Percentiles rank a stretch among this genome's conserved stretches.
phyloP scores from a whole-genome alignment of 345 rosid species.

The Draba incana region DNA sequence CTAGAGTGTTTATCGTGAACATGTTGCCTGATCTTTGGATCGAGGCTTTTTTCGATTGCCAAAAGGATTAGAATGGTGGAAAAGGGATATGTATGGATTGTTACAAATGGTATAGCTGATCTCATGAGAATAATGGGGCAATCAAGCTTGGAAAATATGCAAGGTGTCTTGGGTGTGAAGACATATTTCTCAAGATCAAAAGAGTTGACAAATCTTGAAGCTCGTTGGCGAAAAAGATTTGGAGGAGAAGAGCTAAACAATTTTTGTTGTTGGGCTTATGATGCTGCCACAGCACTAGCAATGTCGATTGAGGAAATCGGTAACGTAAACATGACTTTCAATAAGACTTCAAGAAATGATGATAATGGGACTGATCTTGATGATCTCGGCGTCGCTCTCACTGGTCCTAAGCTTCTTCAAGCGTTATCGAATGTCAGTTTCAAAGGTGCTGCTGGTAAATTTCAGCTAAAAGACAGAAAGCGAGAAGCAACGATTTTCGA shows the following conservation, averaged over 20 bases:
- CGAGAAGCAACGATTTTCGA: background rate
- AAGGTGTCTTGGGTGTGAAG: slow-evolving; percentile 49
- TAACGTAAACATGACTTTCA: slow-evolving; percentile 30
- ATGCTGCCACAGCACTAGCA: slow-evolving; percentile 56
- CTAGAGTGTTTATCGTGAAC: slow-evolving; percentile 64
- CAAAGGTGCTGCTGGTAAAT: slow-evolving; percentile 52
- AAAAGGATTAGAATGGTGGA: slow-evolving; percentile 57
- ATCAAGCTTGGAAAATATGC: slow-evolving; percentile 38
- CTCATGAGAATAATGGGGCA: slow-evolving; percentile 14
- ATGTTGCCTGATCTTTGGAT: slow-evolving; percentile 48
- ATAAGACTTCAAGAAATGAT: slow-evolving; percentile 21
- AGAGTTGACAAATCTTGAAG: slow-evolving; percentile 43
- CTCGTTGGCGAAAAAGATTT: slow-evolving; percentile 47
- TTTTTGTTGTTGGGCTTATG: slow-evolving; percentile 55
- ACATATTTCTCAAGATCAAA: slow-evolving; percentile 39
- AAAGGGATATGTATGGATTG: slow-evolving; percentile 63
- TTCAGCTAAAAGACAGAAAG: slow-evolving; percentile 46
- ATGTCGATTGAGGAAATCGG: slow-evolving; percentile 50
- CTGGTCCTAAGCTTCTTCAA: slow-evolving; percentile 49
- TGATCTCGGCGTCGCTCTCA: slow-evolving; percentile 40
- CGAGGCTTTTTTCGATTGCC: slow-evolving; percentile 49
- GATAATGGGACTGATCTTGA: slow-evolving; percentile 45
- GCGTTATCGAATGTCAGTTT: slow-evolving; percentile 44
- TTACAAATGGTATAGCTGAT: slow-evolving; percentile 43
- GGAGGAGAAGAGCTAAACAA: slow-evolving; percentile 39